Evolutionary conservation across 768 basidiomycete species (phyloP).

Genomic region (Boletales sp.): DNA sequence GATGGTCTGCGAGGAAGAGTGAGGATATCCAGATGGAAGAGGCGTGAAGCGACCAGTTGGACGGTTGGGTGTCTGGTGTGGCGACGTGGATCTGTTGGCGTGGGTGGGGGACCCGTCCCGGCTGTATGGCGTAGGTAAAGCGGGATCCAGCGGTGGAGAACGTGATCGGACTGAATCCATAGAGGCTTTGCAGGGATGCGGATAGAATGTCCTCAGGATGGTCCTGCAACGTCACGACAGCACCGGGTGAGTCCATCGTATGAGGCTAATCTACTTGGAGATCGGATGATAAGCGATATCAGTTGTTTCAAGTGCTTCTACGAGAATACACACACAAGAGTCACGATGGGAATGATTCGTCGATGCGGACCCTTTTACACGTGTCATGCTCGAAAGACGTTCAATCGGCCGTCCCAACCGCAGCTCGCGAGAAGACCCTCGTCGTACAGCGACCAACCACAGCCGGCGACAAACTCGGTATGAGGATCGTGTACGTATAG

Average conservation of each 20-base stretch:
- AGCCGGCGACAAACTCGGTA: constrained; percentile 92
- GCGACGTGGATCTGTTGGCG: constrained; percentile 38
- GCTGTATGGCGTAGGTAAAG: constrained; percentile 42
- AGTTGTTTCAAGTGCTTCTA: too few species aligned
- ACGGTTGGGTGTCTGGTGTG: constrained; percentile 62
- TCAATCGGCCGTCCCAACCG: constrained; percentile 86
- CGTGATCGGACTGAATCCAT: constrained; percentile 58
- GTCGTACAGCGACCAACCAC: constrained; percentile 90
- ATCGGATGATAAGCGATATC: too few species aligned
- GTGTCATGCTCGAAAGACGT: constrained; percentile 60
- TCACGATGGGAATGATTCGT: too few species aligned
- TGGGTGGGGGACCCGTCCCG: constrained; percentile 14
- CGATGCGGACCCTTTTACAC: neutral
- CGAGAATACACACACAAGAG: too few species aligned
- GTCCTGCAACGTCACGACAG: neutral
- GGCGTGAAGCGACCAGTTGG: constrained; percentile 76
- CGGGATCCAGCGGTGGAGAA: constrained; percentile 51
- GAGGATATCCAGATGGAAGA: constrained; percentile 75
- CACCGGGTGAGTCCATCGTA: neutral
- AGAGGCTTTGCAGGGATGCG: constrained; percentile 58
- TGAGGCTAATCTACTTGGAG: too few species aligned
- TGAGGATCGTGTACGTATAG: constrained; percentile 80
- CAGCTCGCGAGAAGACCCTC: constrained; percentile 85
- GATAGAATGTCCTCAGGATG: constrained; percentile 70
- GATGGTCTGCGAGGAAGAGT: constrained; percentile 61